These are phyloP conservation scores for Picea glauca DNA, from an alignment of 75 land plant genomes.

Conservation along the genomic window DNA sequence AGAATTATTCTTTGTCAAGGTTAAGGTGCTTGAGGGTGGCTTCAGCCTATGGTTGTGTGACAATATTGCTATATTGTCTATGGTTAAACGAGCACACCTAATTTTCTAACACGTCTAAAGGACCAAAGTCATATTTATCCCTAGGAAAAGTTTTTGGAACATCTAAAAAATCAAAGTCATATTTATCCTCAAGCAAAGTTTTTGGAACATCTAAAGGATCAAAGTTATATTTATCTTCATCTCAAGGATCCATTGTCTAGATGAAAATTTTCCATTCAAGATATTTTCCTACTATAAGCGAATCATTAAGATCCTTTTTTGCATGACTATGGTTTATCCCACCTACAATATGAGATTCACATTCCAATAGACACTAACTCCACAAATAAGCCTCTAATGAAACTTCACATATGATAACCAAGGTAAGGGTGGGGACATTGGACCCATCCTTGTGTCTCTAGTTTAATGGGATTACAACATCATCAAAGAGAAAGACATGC, in stretches of 20 bases:
- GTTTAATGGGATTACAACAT: conserved; percentile 60
- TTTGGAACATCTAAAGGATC: conserved; percentile 88
- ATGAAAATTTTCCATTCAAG: conserved; percentile 78
- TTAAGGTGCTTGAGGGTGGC: too few relatives aligned
- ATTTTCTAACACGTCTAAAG: too few relatives aligned
- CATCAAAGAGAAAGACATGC: conserved; percentile 74
- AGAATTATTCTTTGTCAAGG: too few relatives aligned
- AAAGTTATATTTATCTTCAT: conserved; percentile 63
- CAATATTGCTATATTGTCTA: too few relatives aligned
- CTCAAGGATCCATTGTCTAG: conserved; percentile 58
- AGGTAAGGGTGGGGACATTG: conserved; percentile 67
- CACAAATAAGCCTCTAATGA: conserved; percentile 73
- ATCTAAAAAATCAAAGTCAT: conserved; percentile 4
- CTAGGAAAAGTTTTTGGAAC: too few relatives aligned
- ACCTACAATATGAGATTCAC: conserved; percentile 53
- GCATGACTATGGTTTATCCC: conserved; percentile 81
- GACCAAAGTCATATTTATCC: too few relatives aligned
- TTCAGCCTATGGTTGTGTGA: too few relatives aligned
- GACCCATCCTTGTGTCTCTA: conserved; percentile 93
- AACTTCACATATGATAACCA: conserved; percentile 72
- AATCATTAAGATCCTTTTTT: conserved; percentile 65
- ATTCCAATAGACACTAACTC: conserved; percentile 55
- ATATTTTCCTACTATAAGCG: conserved; percentile 69
- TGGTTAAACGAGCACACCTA: too few relatives aligned
- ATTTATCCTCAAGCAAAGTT: conserved; percentile 82